Base-by-base conservation (phyloP, 139 green algal species). In the Yamagishiella unicocca region DNA sequence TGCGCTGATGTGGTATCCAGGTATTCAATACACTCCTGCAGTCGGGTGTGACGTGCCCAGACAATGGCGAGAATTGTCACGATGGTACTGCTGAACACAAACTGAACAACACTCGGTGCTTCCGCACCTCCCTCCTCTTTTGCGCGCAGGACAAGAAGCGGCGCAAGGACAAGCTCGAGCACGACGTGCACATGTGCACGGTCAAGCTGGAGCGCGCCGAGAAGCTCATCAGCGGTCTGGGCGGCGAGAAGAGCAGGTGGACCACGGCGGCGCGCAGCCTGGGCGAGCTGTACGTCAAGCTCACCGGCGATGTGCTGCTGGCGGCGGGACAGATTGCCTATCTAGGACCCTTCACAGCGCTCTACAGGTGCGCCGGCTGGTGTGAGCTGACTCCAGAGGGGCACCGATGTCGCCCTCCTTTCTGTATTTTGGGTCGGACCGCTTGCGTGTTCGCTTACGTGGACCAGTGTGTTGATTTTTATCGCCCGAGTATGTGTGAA, bases 251-350 rank as follows among this genome's bases (percentile, higher is more conserved):
- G 89, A 84, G 72, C 50, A 92, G 95, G 25, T 98, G 96, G 96
- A 95, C 90, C 2, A 87, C 90, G 40, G 92, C 93, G 25, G 95
- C 93, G 38, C 79, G 58, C 66, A 58, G 40, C 31, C 92, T 98
- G 54, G 85, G 87, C 35, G 86, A 92, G 70, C 90, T 95, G 66
- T 96, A 96, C 88, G 38, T 89, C 33, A 93, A 94, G 81, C 95
- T 97, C 22, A 95, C 92, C 19, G 95, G 95, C n/a, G 94, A 98
- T 76, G 94, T 97, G 82, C 90, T 98, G 55, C 90, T 98, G 64
- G 91, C 92, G 27, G 89, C 93, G 62, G 95, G 82, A 10, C 91
- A 94, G 62, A 95, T 98, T 53, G 95, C 94, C 0, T 98, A 98
- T 81, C 90, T 96, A 3, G 95, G 95, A 12, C 89, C 96, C 4